Conservation (phyloP, 2,329 filamentous ascomycete species). For the Aspergillus texensis region DNA sequence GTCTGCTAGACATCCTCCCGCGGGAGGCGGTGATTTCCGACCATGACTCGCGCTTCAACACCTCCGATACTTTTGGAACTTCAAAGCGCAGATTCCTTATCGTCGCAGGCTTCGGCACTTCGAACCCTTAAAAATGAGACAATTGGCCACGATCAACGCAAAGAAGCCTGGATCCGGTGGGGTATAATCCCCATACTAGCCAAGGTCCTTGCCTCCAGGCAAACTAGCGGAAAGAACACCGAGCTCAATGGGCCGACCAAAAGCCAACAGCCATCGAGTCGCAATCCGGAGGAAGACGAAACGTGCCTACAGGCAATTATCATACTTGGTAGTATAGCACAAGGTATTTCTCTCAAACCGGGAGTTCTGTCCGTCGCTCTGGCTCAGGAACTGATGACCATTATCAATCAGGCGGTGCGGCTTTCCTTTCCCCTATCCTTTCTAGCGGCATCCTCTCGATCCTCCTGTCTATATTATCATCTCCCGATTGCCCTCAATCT, state of each 20-base stretch:
- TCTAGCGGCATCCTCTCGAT: slow-evolving; percentile 67
- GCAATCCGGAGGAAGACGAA: slow-evolving; percentile 65
- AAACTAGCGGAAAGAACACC: slow-evolving; percentile 37
- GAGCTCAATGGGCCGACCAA: slow-evolving; percentile 32
- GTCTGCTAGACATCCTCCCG: slow-evolving; percentile 17
- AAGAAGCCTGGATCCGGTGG: slow-evolving; percentile 73
- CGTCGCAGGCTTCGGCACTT: slow-evolving; percentile 58
- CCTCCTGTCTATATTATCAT: slow-evolving; percentile 72
- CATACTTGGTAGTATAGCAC: slow-evolving; percentile 80
- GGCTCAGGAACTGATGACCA: slow-evolving; percentile 21
- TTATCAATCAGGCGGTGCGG: slow-evolving; percentile 66
- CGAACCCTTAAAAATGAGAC: slow-evolving; percentile 83
- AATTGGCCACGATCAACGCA: slow-evolving; percentile 83
- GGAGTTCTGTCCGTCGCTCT: not conserved
- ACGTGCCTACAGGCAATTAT: slow-evolving; percentile 78
- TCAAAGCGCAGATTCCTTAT: slow-evolving; percentile 52
- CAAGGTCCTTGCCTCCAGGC: slow-evolving; percentile 52
- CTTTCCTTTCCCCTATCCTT: slow-evolving; percentile 75
- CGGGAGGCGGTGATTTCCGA: slow-evolving; percentile 37
- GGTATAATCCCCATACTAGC: slow-evolving; percentile 63
- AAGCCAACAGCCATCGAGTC: slow-evolving; percentile 29
- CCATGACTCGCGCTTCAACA: slow-evolving; percentile 59
- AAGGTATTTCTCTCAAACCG: slow-evolving; percentile 58
- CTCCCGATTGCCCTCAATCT: slow-evolving; percentile 63
- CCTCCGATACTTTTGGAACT: slow-evolving; percentile 61